These are phyloP conservation scores for Pythium brachiatum DNA, from an alignment of 352 stramenopile species.

Conservation along the genomic window DNA sequence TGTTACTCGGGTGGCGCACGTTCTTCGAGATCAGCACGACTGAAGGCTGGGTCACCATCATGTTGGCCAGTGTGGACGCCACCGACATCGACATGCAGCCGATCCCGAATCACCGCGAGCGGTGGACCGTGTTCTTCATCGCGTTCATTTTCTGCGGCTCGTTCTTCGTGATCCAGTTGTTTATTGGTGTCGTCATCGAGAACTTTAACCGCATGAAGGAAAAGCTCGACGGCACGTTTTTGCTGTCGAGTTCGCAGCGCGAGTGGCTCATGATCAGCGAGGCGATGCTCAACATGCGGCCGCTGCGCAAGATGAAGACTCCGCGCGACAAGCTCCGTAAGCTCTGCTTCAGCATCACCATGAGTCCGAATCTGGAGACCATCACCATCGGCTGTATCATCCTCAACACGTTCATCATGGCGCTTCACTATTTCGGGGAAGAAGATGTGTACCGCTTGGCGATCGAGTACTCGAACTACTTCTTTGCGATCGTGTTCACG, in stretches of 20 bases:
- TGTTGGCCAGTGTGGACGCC: constrained; percentile 84
- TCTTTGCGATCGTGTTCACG: constrained; percentile 82
- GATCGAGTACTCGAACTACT: constrained; percentile 73
- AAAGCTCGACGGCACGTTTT: constrained; percentile 50
- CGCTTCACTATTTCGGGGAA: constrained; percentile 81
- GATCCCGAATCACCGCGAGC: constrained; percentile 57
- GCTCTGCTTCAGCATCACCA: constrained; percentile 42
- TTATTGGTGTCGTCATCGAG: constrained; percentile 91
- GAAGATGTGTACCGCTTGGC: constrained; percentile 44
- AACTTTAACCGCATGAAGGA: constrained; percentile 87
- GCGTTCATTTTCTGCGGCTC: constrained; percentile 84
- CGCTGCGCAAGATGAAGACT: constrained; percentile 39
- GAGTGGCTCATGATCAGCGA: constrained; percentile 73
- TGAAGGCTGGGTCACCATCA: constrained; percentile 86
- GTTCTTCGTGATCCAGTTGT: constrained; percentile 92
- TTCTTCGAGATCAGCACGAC: constrained; percentile 92
- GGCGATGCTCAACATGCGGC: constrained; percentile 38
- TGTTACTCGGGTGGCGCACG: constrained; percentile 46
- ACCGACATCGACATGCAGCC: constrained; percentile 89
- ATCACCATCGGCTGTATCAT: constrained; percentile 83
- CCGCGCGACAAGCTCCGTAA: constrained; percentile 37
- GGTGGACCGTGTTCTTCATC: constrained; percentile 86
- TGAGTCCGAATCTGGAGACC: constrained; percentile 60
- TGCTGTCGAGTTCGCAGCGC: constrained; percentile 74
- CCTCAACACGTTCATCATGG: constrained; percentile 85